A percentile compares a stretch with the other conserved stretches of the same genome.
Conservation (phyloP, 768 basidiomycete genomes). For the Amanita exitialis region DNA sequence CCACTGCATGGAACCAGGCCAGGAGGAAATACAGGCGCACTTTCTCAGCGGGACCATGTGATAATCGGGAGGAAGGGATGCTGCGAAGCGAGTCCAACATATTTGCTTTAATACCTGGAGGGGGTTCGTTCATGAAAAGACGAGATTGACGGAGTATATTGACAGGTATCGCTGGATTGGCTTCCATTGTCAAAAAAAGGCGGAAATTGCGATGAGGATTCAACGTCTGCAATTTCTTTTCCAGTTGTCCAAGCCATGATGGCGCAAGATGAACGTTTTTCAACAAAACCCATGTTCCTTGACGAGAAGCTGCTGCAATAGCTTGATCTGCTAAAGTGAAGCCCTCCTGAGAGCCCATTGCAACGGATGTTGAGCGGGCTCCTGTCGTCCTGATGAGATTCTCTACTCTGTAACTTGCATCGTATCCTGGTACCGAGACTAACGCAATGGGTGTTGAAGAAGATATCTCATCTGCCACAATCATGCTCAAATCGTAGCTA, state of each 20-base stretch:
- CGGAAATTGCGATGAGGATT: slow-evolving; percentile 88
- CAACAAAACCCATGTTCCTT: slow-evolving; percentile 92
- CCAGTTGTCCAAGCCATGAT: slow-evolving; percentile 90
- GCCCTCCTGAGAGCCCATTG: slow-evolving; percentile 99
- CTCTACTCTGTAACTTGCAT: slow-evolving; percentile 96
- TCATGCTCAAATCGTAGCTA: slow-evolving; percentile 61
- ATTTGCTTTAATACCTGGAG: slow-evolving; percentile 95
- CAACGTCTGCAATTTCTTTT: slow-evolving; percentile 92
- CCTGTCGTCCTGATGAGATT: slow-evolving; percentile 72
- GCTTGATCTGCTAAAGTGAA: slow-evolving; percentile 94
- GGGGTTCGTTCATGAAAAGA: slow-evolving; percentile 97
- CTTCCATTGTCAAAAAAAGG: slow-evolving; percentile 97
- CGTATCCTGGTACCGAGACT: slow-evolving; percentile 91
- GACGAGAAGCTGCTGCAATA: slow-evolving; percentile 83
- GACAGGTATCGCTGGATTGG: slow-evolving; percentile 88
- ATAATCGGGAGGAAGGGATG: slow-evolving; percentile 61
- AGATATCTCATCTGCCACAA: slow-evolving; percentile 74
- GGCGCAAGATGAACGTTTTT: slow-evolving; percentile 98
- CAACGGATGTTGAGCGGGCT: slow-evolving; percentile 77
- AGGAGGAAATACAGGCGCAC: slow-evolving; percentile 89
- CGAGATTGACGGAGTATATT: slow-evolving; percentile 95
- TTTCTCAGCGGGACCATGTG: slow-evolving; percentile 89
- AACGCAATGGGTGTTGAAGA: slow-evolving; percentile 81
- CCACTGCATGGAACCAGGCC: slow-evolving; percentile 98
- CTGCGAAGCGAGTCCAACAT: slow-evolving; percentile 79